Percentiles rank a stretch among this genome's conserved stretches.
These are phyloP conservation scores for Trichodelitschia bisporula DNA, from an alignment of 495 filamentous ascomycete species.

Conservation along the genomic window DNA sequence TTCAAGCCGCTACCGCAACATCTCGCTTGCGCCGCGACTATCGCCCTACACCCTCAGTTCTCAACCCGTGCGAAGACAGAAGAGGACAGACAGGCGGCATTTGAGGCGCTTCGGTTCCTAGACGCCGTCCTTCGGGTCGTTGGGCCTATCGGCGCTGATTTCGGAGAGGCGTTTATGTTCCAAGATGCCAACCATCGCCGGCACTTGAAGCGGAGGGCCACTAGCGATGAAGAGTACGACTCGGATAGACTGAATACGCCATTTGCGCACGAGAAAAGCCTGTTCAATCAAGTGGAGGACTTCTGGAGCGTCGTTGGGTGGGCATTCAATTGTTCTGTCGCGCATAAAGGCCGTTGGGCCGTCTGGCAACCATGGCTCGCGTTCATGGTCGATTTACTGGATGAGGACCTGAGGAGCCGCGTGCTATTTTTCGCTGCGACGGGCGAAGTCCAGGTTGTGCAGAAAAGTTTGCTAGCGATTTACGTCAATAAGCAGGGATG, in stretches of 20 bases:
- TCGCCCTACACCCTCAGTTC: not conserved
- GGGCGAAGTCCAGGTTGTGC: too few relatives aligned
- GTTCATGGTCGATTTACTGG: constrained; percentile 52
- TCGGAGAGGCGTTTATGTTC: not conserved
- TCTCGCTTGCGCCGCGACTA: not conserved
- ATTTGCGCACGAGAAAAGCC: constrained; percentile 33
- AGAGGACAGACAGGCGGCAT: not conserved
- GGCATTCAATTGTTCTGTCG: constrained; percentile 75
- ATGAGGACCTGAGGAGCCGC: too few relatives aligned
- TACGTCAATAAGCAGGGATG: too few relatives aligned
- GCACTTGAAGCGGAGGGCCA: not conserved
- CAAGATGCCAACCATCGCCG: not conserved
- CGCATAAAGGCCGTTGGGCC: constrained; percentile 46
- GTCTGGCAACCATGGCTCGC: constrained; percentile 65
- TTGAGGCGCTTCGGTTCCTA: not conserved
- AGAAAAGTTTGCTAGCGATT: too few relatives aligned
- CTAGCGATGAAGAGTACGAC: constrained; percentile 11
- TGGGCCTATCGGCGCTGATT: not conserved
- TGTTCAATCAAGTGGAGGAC: constrained; percentile 52
- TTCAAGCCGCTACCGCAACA: not conserved
- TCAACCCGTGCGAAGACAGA: not conserved
- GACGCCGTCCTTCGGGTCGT: not conserved
- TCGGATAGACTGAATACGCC: constrained; percentile 22
- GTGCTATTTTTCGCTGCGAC: too few relatives aligned
- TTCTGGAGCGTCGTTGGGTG: constrained; percentile 84